Conservation (phyloP, 1,284 basidiomycete genomes). For the Ganoderma sinense region DNA sequence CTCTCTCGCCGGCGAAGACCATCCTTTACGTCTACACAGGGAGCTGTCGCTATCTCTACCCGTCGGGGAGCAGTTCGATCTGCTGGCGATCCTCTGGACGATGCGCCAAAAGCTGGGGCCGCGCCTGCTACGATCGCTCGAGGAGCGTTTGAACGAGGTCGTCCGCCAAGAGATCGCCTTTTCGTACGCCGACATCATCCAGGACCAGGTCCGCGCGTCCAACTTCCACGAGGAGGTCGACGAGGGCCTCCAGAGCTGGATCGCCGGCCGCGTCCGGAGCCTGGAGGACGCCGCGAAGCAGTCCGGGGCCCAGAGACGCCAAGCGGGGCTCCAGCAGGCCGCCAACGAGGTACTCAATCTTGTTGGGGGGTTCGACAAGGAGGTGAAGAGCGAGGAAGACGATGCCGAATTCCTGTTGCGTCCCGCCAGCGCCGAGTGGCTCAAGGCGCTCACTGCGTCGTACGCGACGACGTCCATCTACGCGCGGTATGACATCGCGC, state of each 20-base stretch:
- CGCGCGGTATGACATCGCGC: constrained; percentile 76
- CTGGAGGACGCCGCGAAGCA: constrained; percentile 48
- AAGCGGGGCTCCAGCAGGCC: constrained; percentile 52
- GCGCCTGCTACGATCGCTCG: constrained; percentile 60
- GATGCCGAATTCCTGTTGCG: constrained; percentile 65
- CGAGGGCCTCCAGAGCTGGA: constrained; percentile 65
- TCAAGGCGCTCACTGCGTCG: constrained; percentile 62
- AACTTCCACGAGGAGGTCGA: constrained; percentile 63
- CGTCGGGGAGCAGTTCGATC: constrained; percentile 56
- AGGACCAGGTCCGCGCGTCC: constrained; percentile 63
- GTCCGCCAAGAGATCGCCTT: constrained; percentile 79
- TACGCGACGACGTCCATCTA: constrained; percentile 70
- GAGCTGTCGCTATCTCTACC: constrained; percentile 45
- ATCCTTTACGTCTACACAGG: constrained; percentile 65
- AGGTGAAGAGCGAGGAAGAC: constrained; percentile 77
- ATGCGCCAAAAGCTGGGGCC: constrained; percentile 64
- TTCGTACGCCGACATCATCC: constrained; percentile 75
- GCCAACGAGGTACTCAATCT: constrained; percentile 66
- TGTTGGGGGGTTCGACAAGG: constrained; percentile 72
- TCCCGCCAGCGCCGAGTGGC: constrained; percentile 64
- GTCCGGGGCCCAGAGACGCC: not conserved
- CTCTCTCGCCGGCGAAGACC: constrained; percentile 69
- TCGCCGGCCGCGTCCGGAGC: constrained; percentile 62
- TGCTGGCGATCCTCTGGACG: constrained; percentile 68
- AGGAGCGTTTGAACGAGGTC: constrained; percentile 65